Percentiles rank a stretch among this genome's conserved stretches.
Evolutionary conservation across 768 basidiomycete species (phyloP).

Genomic region (Wakefieldia striispora): DNA sequence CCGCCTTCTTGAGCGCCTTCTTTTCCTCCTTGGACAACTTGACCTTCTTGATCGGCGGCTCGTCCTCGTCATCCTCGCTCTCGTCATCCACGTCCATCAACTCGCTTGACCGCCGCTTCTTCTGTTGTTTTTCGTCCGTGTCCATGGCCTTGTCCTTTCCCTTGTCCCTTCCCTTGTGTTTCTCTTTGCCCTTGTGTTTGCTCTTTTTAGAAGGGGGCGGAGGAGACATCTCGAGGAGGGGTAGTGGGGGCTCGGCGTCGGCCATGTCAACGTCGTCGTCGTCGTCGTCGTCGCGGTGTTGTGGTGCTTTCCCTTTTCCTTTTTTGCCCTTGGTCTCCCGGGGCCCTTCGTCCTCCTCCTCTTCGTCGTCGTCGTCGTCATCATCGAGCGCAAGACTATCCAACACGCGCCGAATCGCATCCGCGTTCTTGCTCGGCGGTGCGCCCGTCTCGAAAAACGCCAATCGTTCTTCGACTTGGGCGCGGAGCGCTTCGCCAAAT

Average conservation of each 20-base stretch:
- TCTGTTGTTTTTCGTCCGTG: constrained; percentile 37
- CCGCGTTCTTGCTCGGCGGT: constrained; percentile 86
- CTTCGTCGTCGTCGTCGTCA: constrained; percentile 55
- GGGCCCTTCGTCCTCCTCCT: constrained; percentile 14
- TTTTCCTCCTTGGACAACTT: constrained; percentile 85
- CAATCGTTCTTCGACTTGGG: constrained; percentile 94
- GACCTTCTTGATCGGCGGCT: constrained; percentile 61
- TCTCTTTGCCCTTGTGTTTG: constrained; percentile 42
- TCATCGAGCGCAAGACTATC: constrained; percentile 72
- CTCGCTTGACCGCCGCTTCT: constrained; percentile 68
- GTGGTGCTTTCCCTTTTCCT: too few relatives aligned
- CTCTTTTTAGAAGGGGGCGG: constrained; percentile 60
- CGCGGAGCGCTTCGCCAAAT: constrained; percentile 91
- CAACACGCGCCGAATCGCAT: constrained; percentile 87
- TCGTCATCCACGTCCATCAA: constrained; percentile 63
- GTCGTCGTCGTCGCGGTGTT: constrained; percentile 18
- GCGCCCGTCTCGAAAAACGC: constrained; percentile 91
- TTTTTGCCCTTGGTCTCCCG: too few relatives aligned
- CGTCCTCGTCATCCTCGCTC: constrained; percentile 39
- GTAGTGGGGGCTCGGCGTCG: constrained; percentile 45
- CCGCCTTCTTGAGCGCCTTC: constrained; percentile 78
- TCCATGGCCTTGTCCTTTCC: not conserved
- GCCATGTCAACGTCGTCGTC: constrained; percentile 44
- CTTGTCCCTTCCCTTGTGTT: not conserved
- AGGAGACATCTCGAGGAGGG: constrained; percentile 55